Base-by-base conservation (phyloP, 116 monocot genomes). In the Posidonia oceanica region DNA sequence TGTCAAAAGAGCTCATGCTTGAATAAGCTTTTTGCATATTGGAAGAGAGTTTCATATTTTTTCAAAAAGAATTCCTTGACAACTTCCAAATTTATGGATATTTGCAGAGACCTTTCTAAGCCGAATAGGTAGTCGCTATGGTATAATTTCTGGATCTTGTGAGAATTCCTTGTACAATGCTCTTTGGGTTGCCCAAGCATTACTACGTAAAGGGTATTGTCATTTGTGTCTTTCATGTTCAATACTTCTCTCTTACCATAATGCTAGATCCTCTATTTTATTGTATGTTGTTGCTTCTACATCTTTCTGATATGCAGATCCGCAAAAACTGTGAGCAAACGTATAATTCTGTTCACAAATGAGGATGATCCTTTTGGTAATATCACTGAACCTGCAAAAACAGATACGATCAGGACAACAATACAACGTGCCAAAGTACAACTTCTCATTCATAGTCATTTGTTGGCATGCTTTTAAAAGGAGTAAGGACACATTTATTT, bases 161-260 rank as follows among this genome's bases (percentile, higher is more conserved):
- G 98, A 93, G 76, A 98, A 98, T 78, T 80, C 98, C 55, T 69
- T 98, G 39, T 90, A 90, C 58, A 98, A 93, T 80, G 85, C 90
- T 73, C 85, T 98, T 60, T 98, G 98, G 98, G 98, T 90, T 68
- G 89, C 90, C 61, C 93, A 98, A 61, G 92, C 93, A 22, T 56
- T 98, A 37, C 64, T 98, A 56, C 85, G 93, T 7, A 98, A 92
- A 72, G 93, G 98, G 94, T 94, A 52, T 53, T 68, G 36, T 58
- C 22, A 38, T 56, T 70, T 8, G 41, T 7, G 5, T 55, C 36
- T 16, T 2, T 39, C 38, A 3, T 69, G 38, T 57, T 69, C 37
- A 4, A 12, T 52, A 37, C 13, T 55, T 37, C 48, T 48, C 48
- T 48, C 48, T 10, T 48, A 48, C 12, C 48, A 48, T 7, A 5